Conservation (phyloP, 1,284 basidiomycete species). For the Ceratobasidium sp. region DNA sequence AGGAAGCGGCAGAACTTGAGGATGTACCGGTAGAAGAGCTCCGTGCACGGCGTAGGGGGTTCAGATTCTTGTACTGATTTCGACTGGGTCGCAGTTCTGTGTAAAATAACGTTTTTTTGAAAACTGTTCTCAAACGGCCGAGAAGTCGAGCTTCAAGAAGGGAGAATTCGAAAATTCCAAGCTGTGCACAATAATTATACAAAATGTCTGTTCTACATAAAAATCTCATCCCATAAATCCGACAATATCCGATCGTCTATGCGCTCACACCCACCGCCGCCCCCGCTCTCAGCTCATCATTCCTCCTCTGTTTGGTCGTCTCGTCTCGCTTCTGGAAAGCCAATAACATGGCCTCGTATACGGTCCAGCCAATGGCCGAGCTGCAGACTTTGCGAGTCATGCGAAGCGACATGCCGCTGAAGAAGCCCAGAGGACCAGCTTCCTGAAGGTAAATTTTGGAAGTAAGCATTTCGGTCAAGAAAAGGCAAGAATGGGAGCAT, state of each 20-base stretch:
- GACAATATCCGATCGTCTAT: background rate
- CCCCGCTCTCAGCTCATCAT: background rate
- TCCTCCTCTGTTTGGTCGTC: background rate
- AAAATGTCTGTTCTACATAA: slow-evolving; percentile 13
- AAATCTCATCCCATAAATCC: background rate
- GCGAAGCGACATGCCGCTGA: slow-evolving; percentile 84
- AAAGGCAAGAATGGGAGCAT: slow-evolving; percentile 48
- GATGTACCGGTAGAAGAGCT: slow-evolving; percentile 24
- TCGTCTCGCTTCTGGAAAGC: slow-evolving; percentile 31
- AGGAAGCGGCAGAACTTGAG: slow-evolving; percentile 18
- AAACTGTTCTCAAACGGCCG: too few species aligned
- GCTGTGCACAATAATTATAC: slow-evolving; percentile 1
- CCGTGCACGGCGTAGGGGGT: slow-evolving; percentile 9
- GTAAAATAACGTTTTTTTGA: background rate
- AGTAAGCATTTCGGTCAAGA: background rate
- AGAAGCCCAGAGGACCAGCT: slow-evolving; percentile 80
- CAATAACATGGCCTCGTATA: slow-evolving; percentile 81
- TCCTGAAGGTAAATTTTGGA: slow-evolving; percentile 60
- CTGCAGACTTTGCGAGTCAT: slow-evolving; percentile 89
- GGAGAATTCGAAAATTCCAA: background rate
- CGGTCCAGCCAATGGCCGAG: slow-evolving; percentile 91
- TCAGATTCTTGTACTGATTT: slow-evolving; percentile 32
- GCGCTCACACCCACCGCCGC: background rate
- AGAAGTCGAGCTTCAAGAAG: background rate
- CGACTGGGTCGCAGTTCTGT: background rate